Base-by-base conservation (phyloP, 75 land plant genomes). In the Picea glauca region DNA sequence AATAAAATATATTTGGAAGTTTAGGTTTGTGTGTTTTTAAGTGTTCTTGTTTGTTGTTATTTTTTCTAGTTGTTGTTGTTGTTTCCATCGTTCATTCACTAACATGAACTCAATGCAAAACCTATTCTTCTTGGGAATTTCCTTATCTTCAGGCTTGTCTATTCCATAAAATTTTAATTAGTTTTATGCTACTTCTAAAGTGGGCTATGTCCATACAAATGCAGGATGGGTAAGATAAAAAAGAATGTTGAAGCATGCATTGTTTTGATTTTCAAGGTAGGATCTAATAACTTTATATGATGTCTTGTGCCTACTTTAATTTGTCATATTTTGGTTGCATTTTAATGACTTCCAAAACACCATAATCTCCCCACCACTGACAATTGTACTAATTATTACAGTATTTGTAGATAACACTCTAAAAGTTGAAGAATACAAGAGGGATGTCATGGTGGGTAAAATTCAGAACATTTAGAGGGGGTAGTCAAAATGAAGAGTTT, bases 91-190 rank as follows among this genome's bases (percentile, higher is more conserved):
- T 93, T 4, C 99, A 96, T 68, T 96, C 26, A 26, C 26, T 26
- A 26, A 26, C 26, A 26, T 26, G 26, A 26, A 26, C 26, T 26
- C 26, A 26, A 26, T 26, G 26, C 26, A 26, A 26, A 26, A 26
- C 26, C 26, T 26, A 26, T 26, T 26, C 26, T 26, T 96, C 17
- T 83, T 88, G 21, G 99, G 99, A 54, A 84, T 96, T 43, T 91
- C 96, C 50, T 85, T 96, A 31, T 96, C 90, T 81, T 90, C 94
- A 81, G 99, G 92, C 12, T 84, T 96, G 61, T 96, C 99, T 3
- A 80, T 96, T 61, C 99, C 99, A 1, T 92, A 93, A 78, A 92
- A 87, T 80, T 92, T 96, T 80, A 80, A 77, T 73, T 92, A 96
- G 23, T 91, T 90, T 63, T 80, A 79, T 78, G 33, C 66, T 31